A percentile compares a stretch with the other conserved stretches of the same genome.
These are phyloP conservation scores for Rhizophora mangle DNA, from an alignment of 345 rosid genomes.

Conservation along the genomic window DNA sequence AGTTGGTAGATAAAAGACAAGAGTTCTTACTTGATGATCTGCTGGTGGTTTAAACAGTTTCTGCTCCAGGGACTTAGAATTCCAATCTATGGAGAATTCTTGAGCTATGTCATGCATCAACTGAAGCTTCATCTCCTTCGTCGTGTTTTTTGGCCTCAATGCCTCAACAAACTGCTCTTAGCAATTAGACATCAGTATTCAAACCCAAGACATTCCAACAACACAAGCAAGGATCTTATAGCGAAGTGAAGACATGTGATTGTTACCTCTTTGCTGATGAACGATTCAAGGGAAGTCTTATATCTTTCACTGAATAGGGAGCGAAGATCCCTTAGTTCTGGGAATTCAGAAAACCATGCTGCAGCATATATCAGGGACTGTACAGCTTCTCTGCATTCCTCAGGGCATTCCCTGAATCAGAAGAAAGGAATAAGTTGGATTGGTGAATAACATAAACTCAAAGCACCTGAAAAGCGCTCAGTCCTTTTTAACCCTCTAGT, in stretches of 20 bases:
- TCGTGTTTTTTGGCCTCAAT: constrained; percentile 38
- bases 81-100: constrained; percentile 66
- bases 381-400: constrained; percentile 72
- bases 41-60: constrained; percentile 41
- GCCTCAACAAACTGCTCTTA: constrained; percentile 48
- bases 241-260: not conserved
- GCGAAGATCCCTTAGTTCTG: constrained; percentile 73
- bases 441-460: not conserved
- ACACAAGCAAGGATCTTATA: not conserved
- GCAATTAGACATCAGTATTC: not conserved
- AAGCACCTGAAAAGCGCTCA: not conserved
- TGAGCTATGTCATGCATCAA: constrained; percentile 50
- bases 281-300: constrained; percentile 48
- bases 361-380: constrained; percentile 77
- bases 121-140: constrained; percentile 68
- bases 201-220: not conserved
- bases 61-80: constrained; percentile 56
- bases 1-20: not conserved
- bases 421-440: not conserved
- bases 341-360: constrained; percentile 80
- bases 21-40: constrained; percentile 34
- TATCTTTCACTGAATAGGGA: constrained; percentile 56
- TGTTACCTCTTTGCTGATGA: constrained; percentile 55
- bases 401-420: constrained; percentile 70
- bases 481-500: too few species aligned